Evolutionary conservation across 805 yeast genomes (phyloP).

Genomic region (Lipomyces yamanashiensis): DNA sequence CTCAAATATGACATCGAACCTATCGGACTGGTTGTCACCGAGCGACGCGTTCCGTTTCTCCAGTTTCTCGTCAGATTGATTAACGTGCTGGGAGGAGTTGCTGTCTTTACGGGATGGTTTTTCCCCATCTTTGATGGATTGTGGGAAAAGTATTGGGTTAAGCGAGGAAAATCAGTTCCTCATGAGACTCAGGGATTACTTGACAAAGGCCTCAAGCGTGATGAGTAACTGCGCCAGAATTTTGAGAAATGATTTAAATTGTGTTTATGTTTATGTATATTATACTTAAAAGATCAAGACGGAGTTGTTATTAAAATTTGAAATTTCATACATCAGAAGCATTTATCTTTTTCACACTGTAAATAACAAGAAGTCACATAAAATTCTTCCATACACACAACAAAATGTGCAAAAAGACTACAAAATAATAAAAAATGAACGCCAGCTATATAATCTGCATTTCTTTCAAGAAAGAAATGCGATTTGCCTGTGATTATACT

Average conservation of each 20-base stretch:
- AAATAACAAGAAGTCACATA: no score
- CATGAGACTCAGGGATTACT: conserved; percentile 27
- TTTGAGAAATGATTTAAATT: not conserved
- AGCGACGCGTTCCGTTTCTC: conserved; percentile 72
- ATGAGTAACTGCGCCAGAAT: conserved; percentile 11
- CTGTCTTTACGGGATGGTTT: conserved; percentile 50
- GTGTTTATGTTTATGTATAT: not conserved
- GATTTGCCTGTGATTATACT: not conserved
- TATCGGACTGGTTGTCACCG: conserved; percentile 68
- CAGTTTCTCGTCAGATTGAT: conserved; percentile 78
- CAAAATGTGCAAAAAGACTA: not conserved
- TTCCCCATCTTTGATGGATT: conserved; percentile 24
- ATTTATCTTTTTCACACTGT: no score
- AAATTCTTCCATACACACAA: not conserved
- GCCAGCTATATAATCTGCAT: not conserved
- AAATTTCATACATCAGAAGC: no score
- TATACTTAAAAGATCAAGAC: not conserved
- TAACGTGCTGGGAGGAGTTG: conserved; percentile 81
- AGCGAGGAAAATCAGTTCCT: conserved; percentile 20
- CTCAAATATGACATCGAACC: conserved; percentile 90
- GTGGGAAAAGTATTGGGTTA: conserved; percentile 21
- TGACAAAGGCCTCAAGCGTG: conserved; percentile 29
- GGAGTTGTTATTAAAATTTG: not conserved
- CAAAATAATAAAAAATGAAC: not conserved
- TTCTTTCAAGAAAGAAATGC: not conserved